phyloP scores from a whole-genome alignment of 139 green algal species.

The Picochlorum costavermella region DNA sequence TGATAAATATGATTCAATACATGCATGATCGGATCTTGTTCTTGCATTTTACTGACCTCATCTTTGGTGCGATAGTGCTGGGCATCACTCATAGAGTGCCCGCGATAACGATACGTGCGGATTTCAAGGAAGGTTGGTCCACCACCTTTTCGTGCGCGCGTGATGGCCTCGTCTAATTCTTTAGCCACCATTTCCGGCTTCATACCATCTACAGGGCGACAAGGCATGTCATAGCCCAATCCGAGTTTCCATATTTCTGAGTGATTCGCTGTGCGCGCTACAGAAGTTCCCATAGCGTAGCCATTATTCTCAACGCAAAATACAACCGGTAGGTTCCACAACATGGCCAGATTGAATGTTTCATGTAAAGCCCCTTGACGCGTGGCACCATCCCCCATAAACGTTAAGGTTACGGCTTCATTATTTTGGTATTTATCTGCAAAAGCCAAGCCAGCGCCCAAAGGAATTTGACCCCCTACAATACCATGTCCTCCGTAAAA shows the following conservation, averaged over 20 bases:
- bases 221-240: slow-evolving; percentile 96
- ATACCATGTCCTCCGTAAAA: slow-evolving; percentile 95
- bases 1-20: too few species aligned
- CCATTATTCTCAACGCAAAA: slow-evolving; percentile 99
- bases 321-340: slow-evolving; percentile 93
- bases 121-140: slow-evolving; percentile 95
- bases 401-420: slow-evolving; percentile 57
- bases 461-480: slow-evolving; percentile 80
- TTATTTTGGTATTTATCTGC: slow-evolving; percentile 83
- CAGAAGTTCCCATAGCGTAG: slow-evolving; percentile 95
- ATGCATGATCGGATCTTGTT: slow-evolving; percentile 88
- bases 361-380: slow-evolving; percentile 96
- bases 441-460: slow-evolving; percentile 87
- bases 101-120: slow-evolving; percentile 99
- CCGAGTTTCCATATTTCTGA: slow-evolving; percentile 87
- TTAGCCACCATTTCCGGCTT: slow-evolving; percentile 93
- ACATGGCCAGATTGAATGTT: slow-evolving; percentile 92
- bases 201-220: slow-evolving; percentile 95
- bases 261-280: slow-evolving; percentile 79
- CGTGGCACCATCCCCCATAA: slow-evolving; percentile 87
- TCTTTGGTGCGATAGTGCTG: slow-evolving; percentile 93
- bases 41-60: slow-evolving; percentile 80
- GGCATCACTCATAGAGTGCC: slow-evolving; percentile 97
- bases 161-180: slow-evolving; percentile 75
- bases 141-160: slow-evolving; percentile 73